These are phyloP conservation scores for Crithidia acanthocephali DNA, from an alignment of 208 protist genomes.

Conservation along the genomic window DNA sequence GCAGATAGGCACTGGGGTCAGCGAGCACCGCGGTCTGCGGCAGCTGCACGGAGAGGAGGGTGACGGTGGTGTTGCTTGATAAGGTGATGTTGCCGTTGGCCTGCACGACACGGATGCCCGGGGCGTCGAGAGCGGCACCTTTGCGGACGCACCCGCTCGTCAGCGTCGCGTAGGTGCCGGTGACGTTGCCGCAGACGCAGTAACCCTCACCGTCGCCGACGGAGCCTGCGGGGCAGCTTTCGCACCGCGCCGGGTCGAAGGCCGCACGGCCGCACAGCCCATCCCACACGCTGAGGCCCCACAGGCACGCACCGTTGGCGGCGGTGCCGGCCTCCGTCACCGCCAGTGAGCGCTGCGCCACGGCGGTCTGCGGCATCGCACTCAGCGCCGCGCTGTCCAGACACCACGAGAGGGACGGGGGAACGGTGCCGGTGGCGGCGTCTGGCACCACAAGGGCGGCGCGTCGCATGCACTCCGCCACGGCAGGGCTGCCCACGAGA, in stretches of 20 bases:
- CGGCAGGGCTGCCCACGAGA: constrained; percentile 10
- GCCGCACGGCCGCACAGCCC: constrained; percentile 19
- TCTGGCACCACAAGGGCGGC: constrained; percentile 28
- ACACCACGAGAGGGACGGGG: constrained; percentile 34
- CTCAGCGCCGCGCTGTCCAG: constrained; percentile 20
- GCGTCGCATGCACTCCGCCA: constrained; percentile 33
- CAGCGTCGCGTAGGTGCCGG: constrained; percentile 20
- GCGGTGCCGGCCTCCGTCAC: constrained; percentile 15
- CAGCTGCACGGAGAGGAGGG: constrained; percentile 29
- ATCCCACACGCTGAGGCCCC: constrained; percentile 34
- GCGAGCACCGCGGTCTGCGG: constrained; percentile 21
- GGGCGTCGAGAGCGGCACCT: constrained; percentile 15
- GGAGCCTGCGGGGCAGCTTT: constrained; percentile 28
- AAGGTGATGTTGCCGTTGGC: constrained; percentile 7
- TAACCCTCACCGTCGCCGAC: constrained; percentile 34
- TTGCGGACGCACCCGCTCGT: constrained; percentile 27
- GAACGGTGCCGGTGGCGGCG: constrained; percentile 12
- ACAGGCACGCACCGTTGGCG: constrained; percentile 25
- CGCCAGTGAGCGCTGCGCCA: constrained; percentile 18
- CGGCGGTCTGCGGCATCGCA: constrained; percentile 9
- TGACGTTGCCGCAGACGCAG: constrained; percentile 38
- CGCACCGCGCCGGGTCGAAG: constrained; percentile 27
- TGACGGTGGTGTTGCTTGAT: constrained; percentile 15
- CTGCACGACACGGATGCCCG: constrained; percentile 13
- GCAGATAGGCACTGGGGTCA: constrained; percentile 33